These are phyloP conservation scores for Aspergillus mulundensis DNA, from an alignment of 495 filamentous ascomycete genomes.

Conservation along the genomic window DNA sequence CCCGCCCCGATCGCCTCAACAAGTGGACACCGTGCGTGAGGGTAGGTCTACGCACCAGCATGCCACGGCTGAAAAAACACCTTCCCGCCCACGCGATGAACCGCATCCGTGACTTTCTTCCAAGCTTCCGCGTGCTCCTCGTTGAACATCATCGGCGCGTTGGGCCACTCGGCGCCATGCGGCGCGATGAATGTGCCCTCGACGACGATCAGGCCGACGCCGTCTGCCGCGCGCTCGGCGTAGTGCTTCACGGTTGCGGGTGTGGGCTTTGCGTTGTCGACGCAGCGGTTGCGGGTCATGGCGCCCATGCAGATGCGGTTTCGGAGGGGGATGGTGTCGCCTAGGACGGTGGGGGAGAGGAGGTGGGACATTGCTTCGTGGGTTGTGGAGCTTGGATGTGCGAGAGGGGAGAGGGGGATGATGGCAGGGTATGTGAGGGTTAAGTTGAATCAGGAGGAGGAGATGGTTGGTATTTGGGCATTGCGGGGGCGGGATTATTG, in stretches of 20 bases:
- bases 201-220: slow-evolving; percentile 58
- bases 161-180: slow-evolving; percentile 40
- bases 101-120: slow-evolving; percentile 52
- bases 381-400: too few relatives aligned
- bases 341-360: too few relatives aligned
- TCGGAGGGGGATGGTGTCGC: background rate
- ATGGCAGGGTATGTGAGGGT: too few relatives aligned
- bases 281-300: slow-evolving; percentile 13
- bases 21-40: too few relatives aligned
- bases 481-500: too few relatives aligned
- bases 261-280: slow-evolving; percentile 6
- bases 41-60: too few relatives aligned
- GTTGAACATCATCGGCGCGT: slow-evolving; percentile 56
- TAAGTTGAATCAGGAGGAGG: too few relatives aligned
- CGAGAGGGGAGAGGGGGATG: too few relatives aligned
- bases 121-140: slow-evolving; percentile 50
- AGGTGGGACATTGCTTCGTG: too few relatives aligned
- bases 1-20: too few relatives aligned
- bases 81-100: slow-evolving; percentile 24
- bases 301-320: slow-evolving; percentile 15
- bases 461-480: too few relatives aligned
- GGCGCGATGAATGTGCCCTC: slow-evolving; percentile 58
- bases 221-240: slow-evolving; percentile 50
- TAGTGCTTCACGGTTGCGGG: slow-evolving; percentile 47
- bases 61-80: too few relatives aligned